Conservation (phyloP, 305 asterid species). For the Fraxinus floribunda region DNA sequence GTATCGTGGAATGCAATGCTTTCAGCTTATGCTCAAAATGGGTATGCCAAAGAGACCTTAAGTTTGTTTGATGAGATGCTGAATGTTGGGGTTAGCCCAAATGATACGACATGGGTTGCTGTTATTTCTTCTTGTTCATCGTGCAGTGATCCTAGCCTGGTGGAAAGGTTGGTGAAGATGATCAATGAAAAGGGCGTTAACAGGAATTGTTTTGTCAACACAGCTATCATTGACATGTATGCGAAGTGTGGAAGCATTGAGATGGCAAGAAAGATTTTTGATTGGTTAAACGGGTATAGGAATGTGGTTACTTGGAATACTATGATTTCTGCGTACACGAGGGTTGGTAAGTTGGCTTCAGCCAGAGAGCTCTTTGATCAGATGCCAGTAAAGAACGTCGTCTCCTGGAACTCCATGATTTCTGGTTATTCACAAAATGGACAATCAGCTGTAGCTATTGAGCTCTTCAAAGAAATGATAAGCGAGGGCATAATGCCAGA, state of each 20-base stretch:
- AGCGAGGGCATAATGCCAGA: slow-evolving; percentile 40
- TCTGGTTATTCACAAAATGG: slow-evolving; percentile 79
- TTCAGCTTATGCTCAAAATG: slow-evolving; percentile 67
- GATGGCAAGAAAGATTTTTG: slow-evolving; percentile 52
- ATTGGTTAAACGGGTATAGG: slow-evolving; percentile 47
- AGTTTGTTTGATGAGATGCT: slow-evolving; percentile 56
- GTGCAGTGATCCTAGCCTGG: slow-evolving; percentile 45
- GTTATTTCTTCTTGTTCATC: slow-evolving; percentile 66
- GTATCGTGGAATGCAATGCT: slow-evolving; percentile 86
- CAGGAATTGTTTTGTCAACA: slow-evolving; percentile 43
- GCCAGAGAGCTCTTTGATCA: slow-evolving; percentile 56
- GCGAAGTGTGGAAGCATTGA: slow-evolving; percentile 65
- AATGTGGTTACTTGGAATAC: slow-evolving; percentile 66
- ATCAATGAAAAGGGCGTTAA: slow-evolving; percentile 34
- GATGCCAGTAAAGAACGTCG: slow-evolving; percentile 55
- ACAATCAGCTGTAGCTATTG: slow-evolving; percentile 53
- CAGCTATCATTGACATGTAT: slow-evolving; percentile 72
- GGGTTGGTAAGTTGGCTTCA: slow-evolving; percentile 53
- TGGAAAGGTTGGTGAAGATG: slow-evolving; percentile 41
- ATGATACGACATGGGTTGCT: slow-evolving; percentile 65
- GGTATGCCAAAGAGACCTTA: slow-evolving; percentile 48
- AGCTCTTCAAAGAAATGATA: slow-evolving; percentile 56
- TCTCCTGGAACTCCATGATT: slow-evolving; percentile 78
- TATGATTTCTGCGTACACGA: slow-evolving; percentile 62
- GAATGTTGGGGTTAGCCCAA: slow-evolving; percentile 42